Conservation (phyloP, 2,329 filamentous ascomycete species). For the Epichloe gansuensis region DNA sequence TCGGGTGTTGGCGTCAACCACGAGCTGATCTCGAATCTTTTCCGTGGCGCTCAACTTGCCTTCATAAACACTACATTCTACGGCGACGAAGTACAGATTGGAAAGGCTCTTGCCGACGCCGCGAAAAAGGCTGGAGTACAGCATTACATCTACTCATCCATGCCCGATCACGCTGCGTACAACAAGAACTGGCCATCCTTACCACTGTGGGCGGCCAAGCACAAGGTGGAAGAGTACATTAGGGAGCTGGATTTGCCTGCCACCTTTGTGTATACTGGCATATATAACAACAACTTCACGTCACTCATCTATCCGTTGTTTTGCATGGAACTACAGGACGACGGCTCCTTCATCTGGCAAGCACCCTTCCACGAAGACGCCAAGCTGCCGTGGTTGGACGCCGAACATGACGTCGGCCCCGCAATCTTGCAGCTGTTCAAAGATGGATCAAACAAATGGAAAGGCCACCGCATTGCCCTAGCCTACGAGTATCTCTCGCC, state of each 20-base stretch:
- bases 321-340: constrained; percentile 77
- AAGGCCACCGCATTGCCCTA: constrained; percentile 63
- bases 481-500: constrained; percentile 86
- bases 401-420: constrained; percentile 89
- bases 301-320: constrained; percentile 85
- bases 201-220: constrained; percentile 86
- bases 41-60: constrained; percentile 72
- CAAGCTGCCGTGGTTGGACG: constrained; percentile 87
- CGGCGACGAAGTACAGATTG: constrained; percentile 85
- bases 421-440: constrained; percentile 91
- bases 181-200: constrained; percentile 65
- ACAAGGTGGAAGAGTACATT: constrained; percentile 84
- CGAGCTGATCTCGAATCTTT: constrained; percentile 61
- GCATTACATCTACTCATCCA: constrained; percentile 92
- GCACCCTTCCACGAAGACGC: constrained; percentile 86
- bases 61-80: constrained; percentile 98
- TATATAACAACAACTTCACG: constrained; percentile 99
- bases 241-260: constrained; percentile 69
- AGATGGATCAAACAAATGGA: constrained; percentile 78
- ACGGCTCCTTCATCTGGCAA: constrained; percentile 84
- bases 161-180: constrained; percentile 86
- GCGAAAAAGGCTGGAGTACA: constrained; percentile 73
- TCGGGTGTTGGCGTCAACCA: constrained; percentile 56
- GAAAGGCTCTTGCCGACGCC: constrained; percentile 75
- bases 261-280: constrained; percentile 91